Evolutionary conservation across 176 grass and related monocot genomes (phyloP).

Genomic region (Metroxylon sagu): DNA sequence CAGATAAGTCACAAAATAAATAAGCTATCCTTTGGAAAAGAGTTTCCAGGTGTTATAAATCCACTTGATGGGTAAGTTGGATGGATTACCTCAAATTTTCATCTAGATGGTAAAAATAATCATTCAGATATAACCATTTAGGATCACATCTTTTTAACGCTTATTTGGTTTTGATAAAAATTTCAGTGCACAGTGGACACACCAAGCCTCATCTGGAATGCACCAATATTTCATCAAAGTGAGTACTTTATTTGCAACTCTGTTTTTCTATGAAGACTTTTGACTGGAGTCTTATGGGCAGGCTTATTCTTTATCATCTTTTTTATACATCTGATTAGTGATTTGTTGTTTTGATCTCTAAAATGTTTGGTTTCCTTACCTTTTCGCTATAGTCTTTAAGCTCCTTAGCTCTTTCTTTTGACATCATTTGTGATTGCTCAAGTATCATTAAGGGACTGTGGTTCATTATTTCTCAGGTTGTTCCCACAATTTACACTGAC

Average conservation of each 20-base stretch:
- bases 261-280: no score
- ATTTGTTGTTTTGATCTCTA: no score
- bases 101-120: no score
- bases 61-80: constrained; percentile 79
- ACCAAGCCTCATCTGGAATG: constrained; percentile 62
- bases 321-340: no score
- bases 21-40: constrained; percentile 83
- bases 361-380: no score
- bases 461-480: constrained; percentile 40
- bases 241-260: constrained; percentile 10
- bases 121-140: neutral
- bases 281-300: no score
- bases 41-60: constrained; percentile 87
- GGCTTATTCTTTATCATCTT: no score
- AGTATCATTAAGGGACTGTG: no score
- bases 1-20: constrained; percentile 96
- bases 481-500: constrained; percentile 84
- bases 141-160: constrained; percentile 16
- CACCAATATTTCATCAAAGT: constrained; percentile 99
- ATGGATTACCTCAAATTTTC: neutral
- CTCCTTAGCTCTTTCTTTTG: constrained; percentile 6
- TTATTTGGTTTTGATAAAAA: constrained; percentile 17
- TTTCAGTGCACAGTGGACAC: constrained; percentile 69
- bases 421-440: no score
- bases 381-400: no score